Evolutionary conservation across 768 basidiomycete species (phyloP).

Genomic region (Heimioporus sp.): DNA sequence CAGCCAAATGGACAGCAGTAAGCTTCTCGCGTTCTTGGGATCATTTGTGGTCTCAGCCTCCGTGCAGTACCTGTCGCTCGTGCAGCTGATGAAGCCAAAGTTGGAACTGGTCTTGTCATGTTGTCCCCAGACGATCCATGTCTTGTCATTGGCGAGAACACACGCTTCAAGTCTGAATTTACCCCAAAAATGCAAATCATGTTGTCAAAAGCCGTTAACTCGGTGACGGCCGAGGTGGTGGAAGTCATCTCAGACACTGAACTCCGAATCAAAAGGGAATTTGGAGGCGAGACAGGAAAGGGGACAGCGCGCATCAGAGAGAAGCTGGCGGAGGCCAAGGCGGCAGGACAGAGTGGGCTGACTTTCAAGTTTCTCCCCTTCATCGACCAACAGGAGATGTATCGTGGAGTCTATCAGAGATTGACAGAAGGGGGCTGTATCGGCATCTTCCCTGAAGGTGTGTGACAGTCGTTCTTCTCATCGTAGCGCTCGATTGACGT

Average conservation of each 20-base stretch:
- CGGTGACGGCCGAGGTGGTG: slow-evolving; percentile 75
- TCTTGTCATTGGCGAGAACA: slow-evolving; percentile 79
- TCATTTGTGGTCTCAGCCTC: slow-evolving; percentile 7
- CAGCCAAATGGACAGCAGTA: slow-evolving; percentile 85
- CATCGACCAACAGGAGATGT: slow-evolving; percentile 94
- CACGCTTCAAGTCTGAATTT: slow-evolving; percentile 74
- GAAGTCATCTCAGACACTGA: slow-evolving; percentile 90
- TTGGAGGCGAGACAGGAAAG: slow-evolving; percentile 78
- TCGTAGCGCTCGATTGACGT: background rate
- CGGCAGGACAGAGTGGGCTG: slow-evolving; percentile 58
- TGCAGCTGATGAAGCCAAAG: slow-evolving; percentile 80
- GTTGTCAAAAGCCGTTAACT: slow-evolving; percentile 78
- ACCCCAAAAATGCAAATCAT: slow-evolving; percentile 79
- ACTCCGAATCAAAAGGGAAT: slow-evolving; percentile 81
- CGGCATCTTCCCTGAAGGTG: slow-evolving; percentile 98
- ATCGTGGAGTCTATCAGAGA: slow-evolving; percentile 85
- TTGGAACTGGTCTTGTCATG: slow-evolving; percentile 69
- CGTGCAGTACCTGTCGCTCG: slow-evolving; percentile 85
- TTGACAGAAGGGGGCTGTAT: slow-evolving; percentile 86
- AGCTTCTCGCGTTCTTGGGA: slow-evolving; percentile 19
- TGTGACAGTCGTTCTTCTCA: slow-evolving; percentile 6
- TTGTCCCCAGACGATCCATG: slow-evolving; percentile 77
- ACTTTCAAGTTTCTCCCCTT: slow-evolving; percentile 83
- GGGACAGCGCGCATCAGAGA: slow-evolving; percentile 67
- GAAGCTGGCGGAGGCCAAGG: slow-evolving; percentile 56